Evolutionary conservation across 441 rosid species (phyloP), one percentile per base, ranked within the genome.

Genomic region (Mallotus repandus): DNA sequence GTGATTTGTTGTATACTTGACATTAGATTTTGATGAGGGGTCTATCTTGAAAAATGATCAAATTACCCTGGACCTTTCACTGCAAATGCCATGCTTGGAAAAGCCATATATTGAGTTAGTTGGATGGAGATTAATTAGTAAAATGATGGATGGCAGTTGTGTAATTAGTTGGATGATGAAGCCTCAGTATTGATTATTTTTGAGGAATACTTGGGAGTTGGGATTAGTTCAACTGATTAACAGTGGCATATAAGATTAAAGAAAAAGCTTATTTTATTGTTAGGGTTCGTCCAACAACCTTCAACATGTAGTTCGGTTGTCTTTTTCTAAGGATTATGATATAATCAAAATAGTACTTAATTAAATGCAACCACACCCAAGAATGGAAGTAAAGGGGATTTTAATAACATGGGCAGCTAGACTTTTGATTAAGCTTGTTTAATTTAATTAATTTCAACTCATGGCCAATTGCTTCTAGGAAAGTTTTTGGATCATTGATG

Each of bases 281-380:
- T 0, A 69, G 74, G 70, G 29, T 69, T 41, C 13, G 75, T 71
- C 79, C 85, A 82, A 75, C 85, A 78, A 76, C 84, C 81, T 77
- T 59, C 65, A 56, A 73, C 69, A 18, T 49, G 57, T 12, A 68
- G 82, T 61, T 76, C 71, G 63, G 74, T 54, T 68, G 76, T 81
- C 78, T 38, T 48, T 59, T 38, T 82, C 77, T 7, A 18, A 53
- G 10, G 5, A 52, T 50, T 59, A 54, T 32, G 68, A 68, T 63
- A 54, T 60, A 58, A 52, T 60, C 2, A 69, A 43, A 16, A 63
- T 22, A 5, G 3, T 25, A 35, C 60, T 53, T 35, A 16, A 21
- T 32, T 29, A 73, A 74, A 49, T 57, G 68, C 60, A 77, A 72
- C 77, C 84, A 63, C 76, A 76, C 76, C 77, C 74, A 63, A 76